Conservation (phyloP, 1,284 basidiomycete species). For the Boletellus sp. region DNA sequence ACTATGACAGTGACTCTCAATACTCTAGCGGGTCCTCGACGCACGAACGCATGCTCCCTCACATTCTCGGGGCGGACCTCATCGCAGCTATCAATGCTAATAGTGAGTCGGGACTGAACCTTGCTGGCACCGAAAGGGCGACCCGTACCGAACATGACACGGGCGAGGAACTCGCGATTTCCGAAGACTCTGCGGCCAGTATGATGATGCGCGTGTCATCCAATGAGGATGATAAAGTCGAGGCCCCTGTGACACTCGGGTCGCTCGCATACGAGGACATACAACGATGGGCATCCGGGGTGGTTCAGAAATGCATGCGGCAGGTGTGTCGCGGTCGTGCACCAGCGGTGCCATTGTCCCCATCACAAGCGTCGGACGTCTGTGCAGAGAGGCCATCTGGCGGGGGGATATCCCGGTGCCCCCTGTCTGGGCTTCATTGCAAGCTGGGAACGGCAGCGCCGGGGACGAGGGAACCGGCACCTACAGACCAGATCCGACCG, state of each 20-base stretch:
- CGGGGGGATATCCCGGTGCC: constrained; percentile 35
- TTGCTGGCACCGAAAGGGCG: constrained; percentile 3
- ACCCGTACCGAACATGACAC: not conserved
- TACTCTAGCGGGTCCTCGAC: constrained; percentile 21
- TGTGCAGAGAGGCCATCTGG: constrained; percentile 29
- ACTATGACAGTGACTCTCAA: constrained; percentile 18
- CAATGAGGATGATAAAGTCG: constrained; percentile 10
- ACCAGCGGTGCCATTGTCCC: constrained; percentile 16
- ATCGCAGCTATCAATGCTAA: constrained; percentile 29
- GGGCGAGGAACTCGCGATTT: constrained; percentile 12
- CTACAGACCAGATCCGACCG: not conserved
- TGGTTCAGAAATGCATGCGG: constrained; percentile 25
- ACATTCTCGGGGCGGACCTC: constrained; percentile 28
- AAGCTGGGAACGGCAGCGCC: constrained; percentile 8
- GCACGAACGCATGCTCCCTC: constrained; percentile 22
- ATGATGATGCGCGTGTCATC: constrained; percentile 24
- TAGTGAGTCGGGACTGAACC: constrained; percentile 24
- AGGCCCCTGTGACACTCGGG: constrained; percentile 5
- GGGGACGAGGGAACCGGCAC: not conserved
- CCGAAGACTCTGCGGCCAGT: constrained; percentile 21
- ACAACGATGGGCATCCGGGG: constrained; percentile 24
- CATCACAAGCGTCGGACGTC: constrained; percentile 28
- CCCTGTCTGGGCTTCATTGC: constrained; percentile 39
- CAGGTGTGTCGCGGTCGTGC: constrained; percentile 16
- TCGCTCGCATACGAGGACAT: constrained; percentile 25